phyloP scores from a whole-genome alignment of 345 rosid genomes.

The Hevea brasiliensis region DNA sequence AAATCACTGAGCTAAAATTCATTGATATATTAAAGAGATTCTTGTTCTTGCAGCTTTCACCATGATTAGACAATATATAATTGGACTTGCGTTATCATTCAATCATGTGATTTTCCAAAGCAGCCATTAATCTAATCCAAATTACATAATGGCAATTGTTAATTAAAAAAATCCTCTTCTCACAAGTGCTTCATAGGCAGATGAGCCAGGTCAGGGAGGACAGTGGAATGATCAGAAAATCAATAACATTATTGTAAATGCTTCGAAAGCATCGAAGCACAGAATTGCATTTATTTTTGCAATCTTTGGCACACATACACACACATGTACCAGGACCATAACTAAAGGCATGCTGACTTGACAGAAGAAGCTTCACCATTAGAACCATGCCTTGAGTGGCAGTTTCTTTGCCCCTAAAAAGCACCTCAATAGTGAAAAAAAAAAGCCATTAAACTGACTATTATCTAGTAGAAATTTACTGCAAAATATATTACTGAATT shows the following conservation, averaged over 20 bases:
- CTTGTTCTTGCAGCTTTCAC: neutral
- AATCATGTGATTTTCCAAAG: neutral
- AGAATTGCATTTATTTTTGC: neutral
- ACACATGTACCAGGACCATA: neutral
- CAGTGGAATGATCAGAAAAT: neutral
- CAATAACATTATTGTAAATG: neutral
- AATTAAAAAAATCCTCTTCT: neutral
- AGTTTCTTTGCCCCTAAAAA: neutral
- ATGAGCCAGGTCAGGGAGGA: neutral
- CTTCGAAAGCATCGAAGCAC: neutral
- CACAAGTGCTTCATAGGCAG: too few species aligned
- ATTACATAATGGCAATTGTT: too few species aligned
- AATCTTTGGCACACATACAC: neutral
- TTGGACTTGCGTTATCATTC: neutral
- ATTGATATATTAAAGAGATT: neutral
- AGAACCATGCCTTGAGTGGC: neutral
- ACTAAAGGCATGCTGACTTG: constrained; percentile 17
- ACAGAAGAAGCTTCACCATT: constrained; percentile 19
- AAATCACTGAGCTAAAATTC: too few species aligned
- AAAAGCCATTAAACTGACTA: too few species aligned
- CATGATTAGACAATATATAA: neutral
- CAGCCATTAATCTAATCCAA: neutral
- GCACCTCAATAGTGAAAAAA: too few species aligned
- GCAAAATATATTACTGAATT: too few species aligned
- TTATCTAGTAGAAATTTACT: too few species aligned